These are phyloP conservation scores for Lipomyces sp. DNA, from an alignment of 805 yeast genomes.

Conservation along the genomic window DNA sequence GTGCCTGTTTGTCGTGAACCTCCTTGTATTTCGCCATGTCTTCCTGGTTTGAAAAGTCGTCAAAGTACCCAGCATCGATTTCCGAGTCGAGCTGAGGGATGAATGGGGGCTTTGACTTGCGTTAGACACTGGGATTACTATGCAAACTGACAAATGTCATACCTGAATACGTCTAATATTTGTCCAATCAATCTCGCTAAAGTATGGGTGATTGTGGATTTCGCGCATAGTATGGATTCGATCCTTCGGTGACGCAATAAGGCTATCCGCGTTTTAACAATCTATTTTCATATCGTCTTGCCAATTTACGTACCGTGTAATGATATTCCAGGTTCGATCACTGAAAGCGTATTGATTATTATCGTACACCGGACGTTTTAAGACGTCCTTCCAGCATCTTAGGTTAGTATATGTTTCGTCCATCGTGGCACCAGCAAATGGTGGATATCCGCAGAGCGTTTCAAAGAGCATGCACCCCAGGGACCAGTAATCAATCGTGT, in stretches of 20 bases:
- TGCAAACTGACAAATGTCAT: not conserved
- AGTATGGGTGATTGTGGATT: constrained; percentile 77
- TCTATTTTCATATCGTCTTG: constrained; percentile 43
- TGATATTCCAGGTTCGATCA: constrained; percentile 93
- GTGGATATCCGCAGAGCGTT: constrained; percentile 95
- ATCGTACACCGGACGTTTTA: constrained; percentile 78
- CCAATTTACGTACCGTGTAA: constrained; percentile 52
- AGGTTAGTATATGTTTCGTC: constrained; percentile 94
- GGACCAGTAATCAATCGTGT: constrained; percentile 98
- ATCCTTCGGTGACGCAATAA: constrained; percentile 77
- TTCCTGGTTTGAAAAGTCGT: constrained; percentile 93
- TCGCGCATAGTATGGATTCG: constrained; percentile 82
- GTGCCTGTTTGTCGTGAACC: constrained; percentile 88
- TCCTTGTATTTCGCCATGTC: constrained; percentile 98
- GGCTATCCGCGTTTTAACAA: constrained; percentile 29
- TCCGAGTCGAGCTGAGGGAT: constrained; percentile 96
- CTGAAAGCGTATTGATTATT: constrained; percentile 91
- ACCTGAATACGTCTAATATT: constrained; percentile 56
- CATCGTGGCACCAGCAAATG: constrained; percentile 90
- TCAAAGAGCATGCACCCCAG: constrained; percentile 97
- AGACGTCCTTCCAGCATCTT: constrained; percentile 87
- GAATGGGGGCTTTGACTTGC: constrained; percentile 76
- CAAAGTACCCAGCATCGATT: constrained; percentile 98
- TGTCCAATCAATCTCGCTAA: constrained; percentile 81
- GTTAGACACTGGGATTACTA: not conserved